phyloP scores from a whole-genome alignment of 768 basidiomycete species.

The Hemileccinum rubropunctum region DNA sequence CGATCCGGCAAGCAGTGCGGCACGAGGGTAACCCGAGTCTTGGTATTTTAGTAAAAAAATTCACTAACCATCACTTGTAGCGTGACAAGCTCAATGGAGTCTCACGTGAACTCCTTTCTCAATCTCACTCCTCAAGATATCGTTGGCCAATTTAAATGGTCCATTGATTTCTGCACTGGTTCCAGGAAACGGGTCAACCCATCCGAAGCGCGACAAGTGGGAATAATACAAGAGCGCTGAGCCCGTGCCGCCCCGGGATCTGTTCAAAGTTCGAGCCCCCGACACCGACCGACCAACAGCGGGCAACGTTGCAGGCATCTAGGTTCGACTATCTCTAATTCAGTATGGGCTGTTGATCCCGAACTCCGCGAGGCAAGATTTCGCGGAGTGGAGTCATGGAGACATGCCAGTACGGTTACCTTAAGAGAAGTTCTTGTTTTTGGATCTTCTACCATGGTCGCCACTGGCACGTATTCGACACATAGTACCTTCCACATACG shows the following conservation, averaged over 20 bases:
- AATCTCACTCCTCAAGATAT: not conserved
- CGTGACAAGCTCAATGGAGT: no score
- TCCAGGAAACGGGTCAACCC: no score
- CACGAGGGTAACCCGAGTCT: not conserved
- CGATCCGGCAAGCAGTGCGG: not conserved
- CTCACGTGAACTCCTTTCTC: not conserved
- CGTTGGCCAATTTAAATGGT: no score
- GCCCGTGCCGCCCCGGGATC: no score
- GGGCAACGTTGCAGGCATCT: not conserved
- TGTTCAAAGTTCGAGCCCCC: no score
- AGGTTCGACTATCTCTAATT: not conserved
- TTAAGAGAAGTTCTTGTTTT: no score
- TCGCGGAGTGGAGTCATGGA: slow-evolving; percentile 22
- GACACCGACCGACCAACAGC: not conserved
- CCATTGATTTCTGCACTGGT: no score
- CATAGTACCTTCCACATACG: no score
- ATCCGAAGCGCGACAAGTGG: no score
- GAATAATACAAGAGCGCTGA: no score
- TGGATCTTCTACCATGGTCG: no score
- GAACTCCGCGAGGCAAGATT: slow-evolving; percentile 25
- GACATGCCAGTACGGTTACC: not conserved
- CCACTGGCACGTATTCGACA: no score
- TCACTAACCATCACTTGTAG: not conserved
- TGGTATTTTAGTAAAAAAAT: not conserved
- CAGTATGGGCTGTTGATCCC: not conserved